These are phyloP conservation scores for Fallopia convolvulus DNA, from an alignment of 148 eudicot genomes.

Conservation along the genomic window DNA sequence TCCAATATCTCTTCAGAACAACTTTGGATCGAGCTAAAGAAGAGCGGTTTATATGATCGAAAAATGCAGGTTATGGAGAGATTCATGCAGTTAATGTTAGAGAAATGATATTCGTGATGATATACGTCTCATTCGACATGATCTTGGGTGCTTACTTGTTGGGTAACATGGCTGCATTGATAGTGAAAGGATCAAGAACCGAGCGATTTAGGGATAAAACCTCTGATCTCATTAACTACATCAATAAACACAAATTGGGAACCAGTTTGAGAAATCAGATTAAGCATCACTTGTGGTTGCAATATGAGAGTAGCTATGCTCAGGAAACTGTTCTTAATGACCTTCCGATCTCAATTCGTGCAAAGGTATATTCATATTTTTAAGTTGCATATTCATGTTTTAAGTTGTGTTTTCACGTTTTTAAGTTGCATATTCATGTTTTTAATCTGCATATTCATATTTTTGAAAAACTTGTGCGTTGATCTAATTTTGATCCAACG, in stretches of 20 bases:
- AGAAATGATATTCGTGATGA: slow-evolving; percentile 72
- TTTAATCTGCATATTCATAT: no score
- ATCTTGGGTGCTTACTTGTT: slow-evolving; percentile 63
- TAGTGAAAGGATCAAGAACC: slow-evolving; percentile 65
- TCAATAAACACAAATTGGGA: slow-evolving; percentile 50
- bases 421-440: no score
- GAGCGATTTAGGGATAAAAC: slow-evolving; percentile 62
- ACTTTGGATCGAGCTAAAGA: not conserved
- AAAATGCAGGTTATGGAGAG: slow-evolving; percentile 59
- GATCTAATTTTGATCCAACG: no score
- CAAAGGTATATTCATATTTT: no score
- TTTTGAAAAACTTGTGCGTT: no score
- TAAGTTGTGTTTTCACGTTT: no score
- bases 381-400: no score
- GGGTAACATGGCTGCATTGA: slow-evolving; percentile 67
- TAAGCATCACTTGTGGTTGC: slow-evolving; percentile 55
- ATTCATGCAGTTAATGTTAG: slow-evolving; percentile 66
- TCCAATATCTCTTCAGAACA: no score
- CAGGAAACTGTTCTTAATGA: slow-evolving; percentile 52
- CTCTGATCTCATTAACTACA: slow-evolving; percentile 55
- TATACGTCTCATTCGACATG: slow-evolving; percentile 72
- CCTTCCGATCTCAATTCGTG: slow-evolving; percentile 63
- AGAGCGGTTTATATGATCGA: not conserved
- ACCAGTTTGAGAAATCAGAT: slow-evolving; percentile 53
- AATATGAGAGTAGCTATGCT: slow-evolving; percentile 64